phyloP scores from a whole-genome alignment of 441 rosid species.

The Sinapis alba region DNA sequence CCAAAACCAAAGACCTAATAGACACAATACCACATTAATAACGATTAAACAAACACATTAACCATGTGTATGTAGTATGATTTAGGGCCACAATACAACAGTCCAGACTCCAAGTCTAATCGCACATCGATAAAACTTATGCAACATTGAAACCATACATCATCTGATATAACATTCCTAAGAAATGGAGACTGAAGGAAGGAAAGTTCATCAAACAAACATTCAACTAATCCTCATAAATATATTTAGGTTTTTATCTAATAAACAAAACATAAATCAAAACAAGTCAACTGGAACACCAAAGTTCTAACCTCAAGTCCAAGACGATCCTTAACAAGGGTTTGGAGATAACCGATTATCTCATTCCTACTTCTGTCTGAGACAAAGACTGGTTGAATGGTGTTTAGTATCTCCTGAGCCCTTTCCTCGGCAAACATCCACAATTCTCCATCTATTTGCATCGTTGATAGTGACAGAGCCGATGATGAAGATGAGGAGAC shows the following conservation, averaged over 20 bases:
- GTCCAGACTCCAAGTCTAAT: constrained; percentile 5
- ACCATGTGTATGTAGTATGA: not conserved
- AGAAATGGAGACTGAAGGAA: not conserved
- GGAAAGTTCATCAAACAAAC: not conserved
- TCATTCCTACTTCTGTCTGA: constrained; percentile 66
- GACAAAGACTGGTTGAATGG: constrained; percentile 60
- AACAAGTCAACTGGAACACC: not conserved
- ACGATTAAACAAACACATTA: not conserved
- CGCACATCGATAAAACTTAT: not conserved
- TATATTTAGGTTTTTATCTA: not conserved
- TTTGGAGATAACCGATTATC: constrained; percentile 55
- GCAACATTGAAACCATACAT: not conserved
- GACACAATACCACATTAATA: constrained; percentile 8
- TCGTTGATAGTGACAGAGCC: constrained; percentile 34
- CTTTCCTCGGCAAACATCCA: constrained; percentile 79
- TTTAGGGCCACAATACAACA: constrained; percentile 3
- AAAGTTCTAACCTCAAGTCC: constrained; percentile 65
- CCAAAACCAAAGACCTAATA: constrained; percentile 82
- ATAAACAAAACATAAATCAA: not conserved
- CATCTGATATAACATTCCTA: not conserved
- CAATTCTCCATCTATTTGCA: constrained; percentile 53
- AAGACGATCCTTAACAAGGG: constrained; percentile 49
- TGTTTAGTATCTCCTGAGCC: constrained; percentile 62
- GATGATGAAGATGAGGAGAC: constrained; percentile 34
- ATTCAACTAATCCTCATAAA: not conserved